A percentile compares a stretch with the other conserved stretches of the same genome.
These are phyloP conservation scores for Aureoboletus auriporus DNA, from an alignment of 768 basidiomycete species.

Conservation along the genomic window DNA sequence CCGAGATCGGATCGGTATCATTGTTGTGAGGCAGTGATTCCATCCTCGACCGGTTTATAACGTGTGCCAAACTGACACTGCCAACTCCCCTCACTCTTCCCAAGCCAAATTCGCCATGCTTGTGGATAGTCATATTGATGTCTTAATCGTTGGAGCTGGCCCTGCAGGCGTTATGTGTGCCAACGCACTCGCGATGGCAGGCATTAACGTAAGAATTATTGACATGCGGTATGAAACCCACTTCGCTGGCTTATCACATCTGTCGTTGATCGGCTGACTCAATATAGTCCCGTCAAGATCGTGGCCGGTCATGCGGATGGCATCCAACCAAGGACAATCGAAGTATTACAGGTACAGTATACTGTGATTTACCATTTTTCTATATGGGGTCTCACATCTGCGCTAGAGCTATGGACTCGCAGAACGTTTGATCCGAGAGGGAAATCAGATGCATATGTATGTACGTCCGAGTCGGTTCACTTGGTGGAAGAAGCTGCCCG, in stretches of 20 bases:
- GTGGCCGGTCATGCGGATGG: conserved; percentile 52
- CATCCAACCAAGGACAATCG: conserved; percentile 52
- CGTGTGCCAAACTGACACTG: no score
- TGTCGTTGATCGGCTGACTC: not conserved
- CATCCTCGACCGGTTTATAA: no score
- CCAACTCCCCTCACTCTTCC: no score
- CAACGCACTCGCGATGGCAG: conserved; percentile 45
- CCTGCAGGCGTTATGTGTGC: conserved; percentile 66
- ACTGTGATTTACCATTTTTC: not conserved
- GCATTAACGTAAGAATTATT: conserved; percentile 42
- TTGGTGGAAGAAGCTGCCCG: not conserved
- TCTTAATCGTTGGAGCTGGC: conserved; percentile 47
- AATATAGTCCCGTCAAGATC: conserved; percentile 36
- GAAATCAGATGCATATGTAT: conserved; percentile 64
- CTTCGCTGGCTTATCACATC: not conserved
- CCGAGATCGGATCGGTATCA: no score
- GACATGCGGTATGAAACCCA: conserved; percentile 38
- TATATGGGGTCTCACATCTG: not conserved
- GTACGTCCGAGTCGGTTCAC: conserved; percentile 38
- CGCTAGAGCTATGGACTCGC: conserved; percentile 73
- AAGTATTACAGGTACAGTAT: conserved; percentile 45
- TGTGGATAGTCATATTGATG: conserved; percentile 37
- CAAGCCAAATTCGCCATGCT: conserved; percentile 14
- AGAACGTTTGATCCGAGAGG: conserved; percentile 58
- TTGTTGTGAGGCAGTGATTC: no score